Conservation (phyloP, 768 basidiomycete genomes). For the Phaeotremella fagi region DNA sequence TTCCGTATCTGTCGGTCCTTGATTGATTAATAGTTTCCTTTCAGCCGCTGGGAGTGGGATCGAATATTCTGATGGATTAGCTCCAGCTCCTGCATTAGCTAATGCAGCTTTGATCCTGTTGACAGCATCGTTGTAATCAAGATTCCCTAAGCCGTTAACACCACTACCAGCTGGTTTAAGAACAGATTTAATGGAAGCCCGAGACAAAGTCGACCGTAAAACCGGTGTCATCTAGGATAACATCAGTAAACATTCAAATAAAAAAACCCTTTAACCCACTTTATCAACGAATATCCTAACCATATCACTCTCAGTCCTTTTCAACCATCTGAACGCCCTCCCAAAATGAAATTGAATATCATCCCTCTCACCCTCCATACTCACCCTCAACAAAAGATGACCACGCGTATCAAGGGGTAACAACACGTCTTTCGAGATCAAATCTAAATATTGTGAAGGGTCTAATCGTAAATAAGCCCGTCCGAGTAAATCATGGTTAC, state of each 20-base stretch:
- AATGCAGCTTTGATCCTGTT: conserved; percentile 78
- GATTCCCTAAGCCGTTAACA: conserved; percentile 34
- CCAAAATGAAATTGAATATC: conserved; percentile 98
- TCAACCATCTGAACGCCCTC: conserved; percentile 78
- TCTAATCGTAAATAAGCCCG: conserved; percentile 89
- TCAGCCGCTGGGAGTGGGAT: conserved; percentile 28
- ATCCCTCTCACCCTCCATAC: conserved; percentile 98
- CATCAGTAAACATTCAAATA: neutral
- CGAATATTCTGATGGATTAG: conserved; percentile 25
- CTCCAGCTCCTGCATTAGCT: conserved; percentile 54
- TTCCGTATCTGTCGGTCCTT: conserved; percentile 69
- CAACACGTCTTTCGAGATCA: conserved; percentile 85
- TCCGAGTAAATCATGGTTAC: conserved; percentile 83
- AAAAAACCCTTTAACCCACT: conserved; percentile 52
- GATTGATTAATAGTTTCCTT: neutral
- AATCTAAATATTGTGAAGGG: conserved; percentile 79
- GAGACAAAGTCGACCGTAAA: conserved; percentile 78
- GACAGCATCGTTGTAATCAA: conserved; percentile 83
- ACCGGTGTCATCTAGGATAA: conserved; percentile 79
- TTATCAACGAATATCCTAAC: conserved; percentile 94
- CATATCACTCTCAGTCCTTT: conserved; percentile 93
- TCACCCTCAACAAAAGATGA: conserved; percentile 76
- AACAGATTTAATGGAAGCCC: conserved; percentile 68
- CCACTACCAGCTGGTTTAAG: conserved; percentile 56
- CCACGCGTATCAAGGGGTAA: conserved; percentile 83